Percentiles rank a stretch among this genome's conserved stretches.
Conservation (phyloP, 495 filamentous ascomycete species). For the Amniculicola lignicola region DNA sequence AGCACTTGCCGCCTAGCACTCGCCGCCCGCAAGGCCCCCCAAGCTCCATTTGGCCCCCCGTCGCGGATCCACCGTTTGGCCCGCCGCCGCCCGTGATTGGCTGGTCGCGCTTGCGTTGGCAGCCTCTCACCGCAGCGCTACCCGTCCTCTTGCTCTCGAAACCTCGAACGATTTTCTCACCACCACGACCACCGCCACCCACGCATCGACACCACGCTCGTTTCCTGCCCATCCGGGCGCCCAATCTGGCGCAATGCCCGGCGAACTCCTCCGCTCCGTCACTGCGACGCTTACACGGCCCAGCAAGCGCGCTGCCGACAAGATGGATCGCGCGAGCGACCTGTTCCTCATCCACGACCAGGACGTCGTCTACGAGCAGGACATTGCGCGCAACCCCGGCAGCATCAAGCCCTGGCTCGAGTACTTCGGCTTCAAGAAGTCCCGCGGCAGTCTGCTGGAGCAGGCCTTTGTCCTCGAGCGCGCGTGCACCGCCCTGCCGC, state of each 20-base stretch:
- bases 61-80: too few relatives aligned
- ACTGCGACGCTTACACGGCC: conserved; percentile 27
- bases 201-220: conserved; percentile 15
- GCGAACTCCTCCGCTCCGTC: conserved; percentile 31
- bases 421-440: conserved; percentile 88
- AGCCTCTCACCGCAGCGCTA: conserved; percentile 8
- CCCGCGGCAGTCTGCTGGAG: conserved; percentile 81
- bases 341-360: conserved; percentile 64
- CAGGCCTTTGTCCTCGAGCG: conserved; percentile 93
- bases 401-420: conserved; percentile 93
- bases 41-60: too few relatives aligned
- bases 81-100: conserved; percentile 3
- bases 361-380: conserved; percentile 94
- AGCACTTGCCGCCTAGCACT: too few relatives aligned
- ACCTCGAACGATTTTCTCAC: background rate
- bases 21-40: too few relatives aligned
- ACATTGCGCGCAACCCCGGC: conserved; percentile 79
- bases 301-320: conserved; percentile 27
- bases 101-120: background rate
- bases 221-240: conserved; percentile 22
- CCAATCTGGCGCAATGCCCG: conserved; percentile 26
- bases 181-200: background rate
- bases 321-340: conserved; percentile 30
- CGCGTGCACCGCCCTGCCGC: conserved; percentile 81
- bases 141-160: background rate